Conservation (phyloP, 1,139 yeast genomes). For the Suhomyces anneliseae region DNA sequence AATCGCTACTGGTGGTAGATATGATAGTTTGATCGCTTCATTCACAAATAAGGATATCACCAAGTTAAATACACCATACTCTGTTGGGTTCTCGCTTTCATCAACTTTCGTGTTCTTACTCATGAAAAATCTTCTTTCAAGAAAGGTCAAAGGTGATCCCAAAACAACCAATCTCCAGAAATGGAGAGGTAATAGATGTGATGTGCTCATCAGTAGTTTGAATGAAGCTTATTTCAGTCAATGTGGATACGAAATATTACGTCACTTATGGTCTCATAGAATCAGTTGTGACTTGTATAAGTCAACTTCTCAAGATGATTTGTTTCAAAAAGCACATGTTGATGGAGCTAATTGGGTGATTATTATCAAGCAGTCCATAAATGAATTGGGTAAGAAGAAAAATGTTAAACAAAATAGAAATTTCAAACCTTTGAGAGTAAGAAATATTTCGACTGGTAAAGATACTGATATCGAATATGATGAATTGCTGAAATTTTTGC, state of each 20-base stretch:
- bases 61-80: slow-evolving; percentile 43
- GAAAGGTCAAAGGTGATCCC: slow-evolving; percentile 15
- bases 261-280: slow-evolving; percentile 65
- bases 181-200: slow-evolving; percentile 58
- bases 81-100: slow-evolving; percentile 79
- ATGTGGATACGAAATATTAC: slow-evolving; percentile 62
- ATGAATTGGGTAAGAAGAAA: slow-evolving; percentile 32
- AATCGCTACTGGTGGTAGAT: slow-evolving; percentile 90
- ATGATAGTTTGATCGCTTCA: slow-evolving; percentile 67
- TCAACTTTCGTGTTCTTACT: slow-evolving; percentile 44
- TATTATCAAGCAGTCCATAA: slow-evolving; percentile 58
- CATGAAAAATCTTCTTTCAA: slow-evolving; percentile 33
- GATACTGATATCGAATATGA: slow-evolving; percentile 73
- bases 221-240: slow-evolving; percentile 52
- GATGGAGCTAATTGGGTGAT: slow-evolving; percentile 79
- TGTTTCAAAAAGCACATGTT: slow-evolving; percentile 57
- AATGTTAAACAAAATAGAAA: slow-evolving; percentile 28
- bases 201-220: slow-evolving; percentile 73
- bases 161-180: slow-evolving; percentile 10
- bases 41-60: slow-evolving; percentile 48
- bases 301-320: slow-evolving; percentile 62
- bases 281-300: slow-evolving; percentile 71
- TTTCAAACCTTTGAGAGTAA: slow-evolving; percentile 74
- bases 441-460: slow-evolving; percentile 54
- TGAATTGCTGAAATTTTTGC: slow-evolving; percentile 56